These are phyloP conservation scores for Aspergillus ochraceus DNA, from an alignment of 2,329 filamentous ascomycete species.

Conservation along the genomic window DNA sequence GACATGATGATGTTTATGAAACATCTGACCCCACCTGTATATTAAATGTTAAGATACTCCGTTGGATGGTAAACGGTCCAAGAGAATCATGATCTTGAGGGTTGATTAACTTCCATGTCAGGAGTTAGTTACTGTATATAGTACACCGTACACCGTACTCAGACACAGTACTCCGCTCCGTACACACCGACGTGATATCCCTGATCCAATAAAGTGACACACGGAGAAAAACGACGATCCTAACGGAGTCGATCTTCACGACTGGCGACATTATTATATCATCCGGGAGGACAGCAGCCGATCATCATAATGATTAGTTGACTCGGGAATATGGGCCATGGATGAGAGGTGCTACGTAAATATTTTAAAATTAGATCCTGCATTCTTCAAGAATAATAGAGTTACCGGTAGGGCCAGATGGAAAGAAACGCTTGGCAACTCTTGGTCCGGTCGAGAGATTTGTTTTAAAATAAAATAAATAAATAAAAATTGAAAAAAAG, in stretches of 20 bases:
- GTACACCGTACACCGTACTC: not conserved
- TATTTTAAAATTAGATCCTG: not conserved
- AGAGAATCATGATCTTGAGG: not conserved
- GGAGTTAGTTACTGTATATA: too few relatives aligned
- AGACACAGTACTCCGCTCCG: too few relatives aligned
- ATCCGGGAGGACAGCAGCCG: not conserved
- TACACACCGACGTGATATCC: too few relatives aligned
- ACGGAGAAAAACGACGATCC: not conserved
- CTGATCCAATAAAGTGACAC: not conserved
- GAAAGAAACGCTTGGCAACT: not conserved
- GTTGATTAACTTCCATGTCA: too few relatives aligned
- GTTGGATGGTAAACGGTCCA: not conserved
- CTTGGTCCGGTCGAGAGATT: not conserved
- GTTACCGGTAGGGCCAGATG: not conserved
- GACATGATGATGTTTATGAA: not conserved
- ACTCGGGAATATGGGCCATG: too few relatives aligned
- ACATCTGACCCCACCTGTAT: not conserved
- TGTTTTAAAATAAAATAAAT: not conserved
- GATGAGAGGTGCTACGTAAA: not conserved
- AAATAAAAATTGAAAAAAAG: not conserved
- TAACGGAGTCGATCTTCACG: not conserved
- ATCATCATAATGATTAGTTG: too few relatives aligned
- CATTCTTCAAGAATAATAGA: not conserved
- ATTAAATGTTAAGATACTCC: not conserved
- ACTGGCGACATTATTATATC: not conserved